phyloP scores from a whole-genome alignment of 306 rosid species.

The Dryas drummondii region DNA sequence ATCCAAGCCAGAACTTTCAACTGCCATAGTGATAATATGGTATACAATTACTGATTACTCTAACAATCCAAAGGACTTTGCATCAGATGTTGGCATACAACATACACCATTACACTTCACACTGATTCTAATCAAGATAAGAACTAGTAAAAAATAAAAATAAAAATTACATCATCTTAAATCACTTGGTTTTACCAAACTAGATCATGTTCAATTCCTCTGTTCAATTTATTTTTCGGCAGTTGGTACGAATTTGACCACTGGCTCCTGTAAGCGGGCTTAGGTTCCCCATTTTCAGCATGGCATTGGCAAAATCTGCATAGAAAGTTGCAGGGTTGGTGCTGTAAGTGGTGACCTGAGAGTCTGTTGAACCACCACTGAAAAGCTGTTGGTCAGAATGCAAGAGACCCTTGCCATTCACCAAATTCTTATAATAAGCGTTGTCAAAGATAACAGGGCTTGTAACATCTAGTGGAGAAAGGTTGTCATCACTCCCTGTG shows the following conservation, averaged over 20 bases:
- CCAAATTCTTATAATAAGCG: constrained; percentile 38
- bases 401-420: constrained; percentile 32
- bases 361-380: constrained; percentile 39
- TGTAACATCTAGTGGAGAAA: constrained; percentile 56
- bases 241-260: constrained; percentile 61
- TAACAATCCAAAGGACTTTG: no score
- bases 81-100: not conserved
- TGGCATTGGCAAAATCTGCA: constrained; percentile 59
- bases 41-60: no score
- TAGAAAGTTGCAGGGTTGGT: constrained; percentile 31
- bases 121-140: not conserved
- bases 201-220: not conserved
- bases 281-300: constrained; percentile 66
- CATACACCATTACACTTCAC: not conserved
- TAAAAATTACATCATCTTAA: not conserved
- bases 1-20: no score
- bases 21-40: no score
- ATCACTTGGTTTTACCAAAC: constrained; percentile 1
- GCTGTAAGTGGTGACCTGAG: constrained; percentile 37
- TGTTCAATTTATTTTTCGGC: constrained; percentile 45
- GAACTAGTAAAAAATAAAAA: not conserved
- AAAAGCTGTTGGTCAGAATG: constrained; percentile 47
- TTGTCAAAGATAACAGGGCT: constrained; percentile 57
- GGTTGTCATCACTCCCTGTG: constrained; percentile 46
- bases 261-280: constrained; percentile 52